Evolutionary conservation across 805 yeast species (phyloP), one percentile per base, ranked within the genome.

Genomic region (Wickerhamomyces chambardii): DNA sequence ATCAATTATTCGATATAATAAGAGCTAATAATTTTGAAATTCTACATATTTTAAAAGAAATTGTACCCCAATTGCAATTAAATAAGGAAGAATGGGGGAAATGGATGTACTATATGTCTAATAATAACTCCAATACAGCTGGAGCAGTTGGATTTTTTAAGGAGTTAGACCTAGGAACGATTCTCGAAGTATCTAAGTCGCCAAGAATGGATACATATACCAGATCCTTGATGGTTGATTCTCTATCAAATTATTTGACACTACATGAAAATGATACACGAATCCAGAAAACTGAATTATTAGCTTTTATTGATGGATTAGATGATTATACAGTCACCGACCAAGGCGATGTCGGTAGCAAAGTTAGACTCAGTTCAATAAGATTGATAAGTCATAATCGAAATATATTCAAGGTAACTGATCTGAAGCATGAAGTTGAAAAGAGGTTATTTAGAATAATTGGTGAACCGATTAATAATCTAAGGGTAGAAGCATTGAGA

Each of bases 331-430:
- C 95, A 0, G 59, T 71, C 2, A 83, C 90, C 0, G 73, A 74
- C 19, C 82, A 84, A 48, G 97, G 97, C 9, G 97, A 89, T 58
- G 89, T 87, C n/a, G 97, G 97, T 2, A 73, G 84, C 32, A 70
- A 75, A 46, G 70, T 86, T 1, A 61, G 97, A 32, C 42, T 51
- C 1, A 66, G 78, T 0, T 62, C 78, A 2, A 51, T 82, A 3
- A 27, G 44, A 6, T 46, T 75, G 3, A 52, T 78, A 1, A 34
- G 41, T 0, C 29, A 44, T 1, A 63, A 68, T 41, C 28, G 46
- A 4, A 32, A 34, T 0, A 18, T 19, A 15, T 47, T 56, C 28
- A 30, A 31, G 17, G 30, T 16, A 11, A 36, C 30, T n/a, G 21
- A 30, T 28, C 33, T 15, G 8, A 31, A 21, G 12, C 32, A 31